Evolutionary conservation across 2,329 filamentous ascomycete species (phyloP), one percentile per base, ranked within the genome.

Genomic region (Fusarium subtropicale): DNA sequence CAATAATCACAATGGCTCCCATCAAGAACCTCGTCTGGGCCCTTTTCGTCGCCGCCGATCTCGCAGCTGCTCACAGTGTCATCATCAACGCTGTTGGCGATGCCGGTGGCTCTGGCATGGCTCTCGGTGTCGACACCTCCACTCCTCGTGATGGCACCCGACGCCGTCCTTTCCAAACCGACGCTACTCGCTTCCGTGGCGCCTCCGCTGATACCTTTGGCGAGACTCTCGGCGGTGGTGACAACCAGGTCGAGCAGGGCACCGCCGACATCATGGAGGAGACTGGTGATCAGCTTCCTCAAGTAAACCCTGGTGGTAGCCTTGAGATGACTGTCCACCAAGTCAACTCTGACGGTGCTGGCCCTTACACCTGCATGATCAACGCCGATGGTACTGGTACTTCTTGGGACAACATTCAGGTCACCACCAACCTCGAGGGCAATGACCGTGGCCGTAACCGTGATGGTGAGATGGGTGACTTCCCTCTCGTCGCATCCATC

Each of bases 281-380:
- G 76, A 89, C 84, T 8, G 88, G 88, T 60, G 79, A 78, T 62
- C 71, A 79, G 60, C 84, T 91, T 26, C 88, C 89, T 13, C 88
- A 91, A 79, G 80, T 91, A 71, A 82, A 81, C 9, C 72, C 81
- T 1, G 88, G 88, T 50, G 89, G 89, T 59, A 71, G 82, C 57
- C 71, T 91, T 64, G 80, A 80, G 71, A 90, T 90, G 85, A 90
- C 87, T 10, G 79, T 90, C 11, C 71, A 73, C 38, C 71, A 73
- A 30, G 71, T 73, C 48, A 73, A 73, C 54, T 66, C 66, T 34
- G 71, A 73, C 2, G 71, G 71, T 4, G 71, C 71, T 3, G 71
- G 89, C 13, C 88, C 88, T 3, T 91, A 89, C 78, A 85, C 81
- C 9, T 90, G 88, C 80, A 88, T 88, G 83, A 88, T 91, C 75